Evolutionary conservation across 768 basidiomycete genomes (phyloP), one percentile per base, ranked within the genome.

Genomic region (Pulveroboletus frians): DNA sequence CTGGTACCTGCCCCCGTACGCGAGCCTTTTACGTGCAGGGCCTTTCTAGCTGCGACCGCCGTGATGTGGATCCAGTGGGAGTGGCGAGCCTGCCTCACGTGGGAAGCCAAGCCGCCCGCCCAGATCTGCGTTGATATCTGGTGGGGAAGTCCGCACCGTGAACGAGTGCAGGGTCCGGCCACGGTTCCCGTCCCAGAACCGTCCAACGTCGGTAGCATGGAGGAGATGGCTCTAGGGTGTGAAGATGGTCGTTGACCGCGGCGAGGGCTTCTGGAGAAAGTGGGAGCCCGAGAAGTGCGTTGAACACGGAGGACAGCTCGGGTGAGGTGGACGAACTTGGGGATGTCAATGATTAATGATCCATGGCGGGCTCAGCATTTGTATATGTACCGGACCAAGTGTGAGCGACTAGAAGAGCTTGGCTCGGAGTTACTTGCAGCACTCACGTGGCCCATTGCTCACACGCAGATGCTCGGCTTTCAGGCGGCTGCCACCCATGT

Each of bases 261-360:
- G 72, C 69, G 34, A 95, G 76, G 51, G 84, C 73, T 43, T 78
- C 78, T 46, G 67, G 49, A 1, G 80, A 73, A 41, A 88, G 66
- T 1, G 88, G 87, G 9, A 83, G 73, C 43, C 73, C 58, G 34
- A 86, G 71, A 2, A 76, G 76, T 39, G 72, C 71, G 31, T 71
- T 64, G 32, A 47, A 13, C 15, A 38, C 8, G 15, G 30, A 15
- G 11, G 44, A n/a, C n/a, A n/a, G n/a, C n/a, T n/a, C n/a, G n/a
- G n/a, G n/a, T n/a, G n/a, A n/a, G n/a, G n/a, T n/a, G n/a, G n/a
- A n/a, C n/a, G n/a, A n/a, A n/a, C n/a, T n/a, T n/a, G n/a, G n/a
- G n/a, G n/a, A n/a, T n/a, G n/a, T n/a, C n/a, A n/a, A n/a, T n/a
- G n/a, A n/a, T n/a, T n/a, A n/a, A 32, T 15, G 56, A 7, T 53